Evolutionary conservation across 2,329 filamentous ascomycete genomes (phyloP).

Genomic region (Talaromyces sp.): DNA sequence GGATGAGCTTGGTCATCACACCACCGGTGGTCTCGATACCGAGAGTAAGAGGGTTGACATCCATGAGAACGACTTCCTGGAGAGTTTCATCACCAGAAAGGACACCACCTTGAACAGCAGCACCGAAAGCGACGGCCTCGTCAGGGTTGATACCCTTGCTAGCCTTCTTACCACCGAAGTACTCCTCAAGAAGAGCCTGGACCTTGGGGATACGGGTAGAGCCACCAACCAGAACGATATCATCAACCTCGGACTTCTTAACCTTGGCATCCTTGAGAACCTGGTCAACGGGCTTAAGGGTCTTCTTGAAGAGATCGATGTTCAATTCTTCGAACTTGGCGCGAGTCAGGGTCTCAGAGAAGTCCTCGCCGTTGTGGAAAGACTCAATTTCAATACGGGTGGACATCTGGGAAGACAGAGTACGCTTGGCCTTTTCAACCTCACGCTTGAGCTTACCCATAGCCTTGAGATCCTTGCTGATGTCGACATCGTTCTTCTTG

Average conservation of each 20-base stretch:
- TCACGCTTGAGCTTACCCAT: conserved; percentile 99
- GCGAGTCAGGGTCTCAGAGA: conserved; percentile 96
- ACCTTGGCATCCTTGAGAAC: conserved; percentile 98
- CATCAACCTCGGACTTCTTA: conserved; percentile 91
- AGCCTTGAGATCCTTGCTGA: conserved; percentile 92
- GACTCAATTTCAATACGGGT: conserved; percentile 95
- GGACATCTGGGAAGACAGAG: conserved; percentile 90
- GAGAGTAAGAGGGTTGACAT: conserved; percentile 93
- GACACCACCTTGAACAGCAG: conserved; percentile 95
- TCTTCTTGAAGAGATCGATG: conserved; percentile 99
- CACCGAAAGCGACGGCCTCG: conserved; percentile 97
- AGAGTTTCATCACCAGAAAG: conserved; percentile 85
- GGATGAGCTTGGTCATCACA: conserved; percentile 96
- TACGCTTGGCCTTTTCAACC: conserved; percentile 99
- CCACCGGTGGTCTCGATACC: conserved; percentile 97
- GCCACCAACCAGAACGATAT: conserved; percentile 97
- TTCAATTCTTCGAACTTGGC: conserved; percentile 99
- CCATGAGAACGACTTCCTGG: conserved; percentile 85
- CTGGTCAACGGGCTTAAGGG: conserved; percentile 97
- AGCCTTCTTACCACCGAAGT: conserved; percentile 92
- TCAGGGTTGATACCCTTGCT: conserved; percentile 99
- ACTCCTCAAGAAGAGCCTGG: conserved; percentile 90
- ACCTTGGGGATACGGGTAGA: conserved; percentile 99
- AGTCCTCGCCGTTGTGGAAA: conserved; percentile 95
- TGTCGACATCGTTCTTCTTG: conserved; percentile 93